Evolutionary conservation across 1,284 basidiomycete species (phyloP).

Genomic region (Singerocomus inundabilis): DNA sequence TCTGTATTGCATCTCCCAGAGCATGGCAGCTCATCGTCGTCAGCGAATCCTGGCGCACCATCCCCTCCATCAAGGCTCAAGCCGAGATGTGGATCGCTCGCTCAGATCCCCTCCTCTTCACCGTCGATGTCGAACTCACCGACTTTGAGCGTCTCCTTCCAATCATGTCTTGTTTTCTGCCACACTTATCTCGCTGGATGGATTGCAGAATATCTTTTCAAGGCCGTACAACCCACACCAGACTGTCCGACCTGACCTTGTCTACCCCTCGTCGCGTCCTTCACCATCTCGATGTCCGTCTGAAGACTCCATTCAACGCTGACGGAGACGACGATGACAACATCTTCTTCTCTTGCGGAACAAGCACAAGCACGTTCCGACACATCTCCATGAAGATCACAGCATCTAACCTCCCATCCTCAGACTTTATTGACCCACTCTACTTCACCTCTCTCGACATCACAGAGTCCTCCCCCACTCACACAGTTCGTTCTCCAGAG

Average conservation of each 20-base stretch:
- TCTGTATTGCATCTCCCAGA: conserved; percentile 49
- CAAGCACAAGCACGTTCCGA: conserved; percentile 21
- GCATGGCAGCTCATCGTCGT: conserved; percentile 61
- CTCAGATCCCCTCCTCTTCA: conserved; percentile 52
- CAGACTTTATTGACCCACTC: conserved; percentile 44
- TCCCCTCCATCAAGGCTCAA: conserved; percentile 42
- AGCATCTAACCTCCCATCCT: conserved; percentile 45
- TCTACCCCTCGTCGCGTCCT: conserved; percentile 21
- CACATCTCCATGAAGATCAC: conserved; percentile 44
- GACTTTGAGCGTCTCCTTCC: conserved; percentile 55
- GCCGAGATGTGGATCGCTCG: conserved; percentile 52
- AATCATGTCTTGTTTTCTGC: conserved; percentile 59
- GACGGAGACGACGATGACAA: conserved; percentile 29
- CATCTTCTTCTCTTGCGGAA: conserved; percentile 34
- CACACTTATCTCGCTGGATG: conserved; percentile 53
- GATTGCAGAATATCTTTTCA: conserved; percentile 41
- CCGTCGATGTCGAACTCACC: conserved; percentile 50
- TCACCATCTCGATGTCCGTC: conserved; percentile 29
- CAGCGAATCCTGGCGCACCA: conserved; percentile 38
- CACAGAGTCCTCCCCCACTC: conserved; percentile 41
- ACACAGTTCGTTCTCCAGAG: conserved; percentile 35
- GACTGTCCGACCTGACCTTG: conserved; percentile 21
- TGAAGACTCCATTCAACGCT: conserved; percentile 30
- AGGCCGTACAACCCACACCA: conserved; percentile 20
- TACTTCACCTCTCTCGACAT: conserved; percentile 55